Evolutionary conservation across 768 basidiomycete species (phyloP).

Genomic region (Phanerochaete carnosa): DNA sequence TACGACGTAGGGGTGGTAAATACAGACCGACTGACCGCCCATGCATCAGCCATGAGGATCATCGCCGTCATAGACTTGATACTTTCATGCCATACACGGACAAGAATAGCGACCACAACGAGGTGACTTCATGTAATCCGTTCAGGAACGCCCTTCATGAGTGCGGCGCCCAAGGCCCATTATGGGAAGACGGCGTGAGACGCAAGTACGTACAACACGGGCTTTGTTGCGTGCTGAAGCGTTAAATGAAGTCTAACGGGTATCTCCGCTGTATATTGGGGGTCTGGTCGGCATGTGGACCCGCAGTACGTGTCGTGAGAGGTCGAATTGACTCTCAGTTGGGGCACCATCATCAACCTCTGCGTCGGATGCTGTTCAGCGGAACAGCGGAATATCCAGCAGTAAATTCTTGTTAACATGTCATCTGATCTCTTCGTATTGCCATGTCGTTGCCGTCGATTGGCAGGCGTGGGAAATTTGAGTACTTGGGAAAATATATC

Average conservation of each 20-base stretch:
- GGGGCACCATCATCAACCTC: not conserved
- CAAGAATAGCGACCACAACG: not conserved
- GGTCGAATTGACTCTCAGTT: not conserved
- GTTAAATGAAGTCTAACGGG: slow-evolving; percentile 5
- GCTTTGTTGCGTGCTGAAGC: not conserved
- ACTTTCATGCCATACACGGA: not conserved
- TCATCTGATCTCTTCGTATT: not conserved
- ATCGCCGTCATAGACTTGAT: not conserved
- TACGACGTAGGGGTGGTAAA: not conserved
- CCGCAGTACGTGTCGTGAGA: not conserved
- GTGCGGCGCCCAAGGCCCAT: not conserved
- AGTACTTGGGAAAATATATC: too few species aligned
- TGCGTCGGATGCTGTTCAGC: not conserved
- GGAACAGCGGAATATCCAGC: not conserved
- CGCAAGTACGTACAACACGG: not conserved
- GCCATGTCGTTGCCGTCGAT: not conserved
- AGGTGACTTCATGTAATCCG: not conserved
- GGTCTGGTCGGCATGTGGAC: not conserved
- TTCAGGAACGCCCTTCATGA: not conserved
- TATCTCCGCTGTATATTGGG: not conserved
- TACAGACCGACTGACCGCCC: not conserved
- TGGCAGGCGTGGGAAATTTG: not conserved
- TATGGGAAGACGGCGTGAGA: not conserved
- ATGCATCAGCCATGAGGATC: slow-evolving; percentile 4
- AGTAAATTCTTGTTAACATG: not conserved